Base-by-base conservation (phyloP, 768 basidiomycete genomes). In the Boletales sp. region DNA sequence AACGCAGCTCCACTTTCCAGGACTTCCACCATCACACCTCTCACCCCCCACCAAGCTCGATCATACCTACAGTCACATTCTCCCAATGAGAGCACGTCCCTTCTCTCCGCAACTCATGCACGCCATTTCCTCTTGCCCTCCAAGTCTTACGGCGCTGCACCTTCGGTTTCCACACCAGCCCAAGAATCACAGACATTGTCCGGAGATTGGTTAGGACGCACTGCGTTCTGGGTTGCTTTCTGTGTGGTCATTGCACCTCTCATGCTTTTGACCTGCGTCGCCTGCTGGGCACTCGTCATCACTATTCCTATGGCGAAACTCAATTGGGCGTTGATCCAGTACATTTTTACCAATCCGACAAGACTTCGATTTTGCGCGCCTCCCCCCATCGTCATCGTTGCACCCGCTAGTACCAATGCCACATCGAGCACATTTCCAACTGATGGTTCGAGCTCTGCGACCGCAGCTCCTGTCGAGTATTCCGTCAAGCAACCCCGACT, bases 231-330 rank as follows among this genome's bases (percentile, higher is more conserved):
- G 90, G 69, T 87, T 32, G 70, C 78, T 8, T 81, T 97, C 66
- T 68, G 82, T 56, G 72, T 75, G 54, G 73, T 96, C 64, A 86
- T 99, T 59, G 88, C 92, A 1, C 96, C 96, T 7, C 72, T 92
- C 54, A 85, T 98, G 79, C 78, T 96, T 47, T 49, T 88, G 54
- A 90, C 92, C 28, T 96, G 93, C 67, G 61, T 90, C 55, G 72
- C 92, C 45, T 98, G 96, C 72, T 99, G 94, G 94, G 93, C 78
- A n/a, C 76, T 93, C 53, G 84, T 99, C 53, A 78, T 99, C 65
- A 90, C 94, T 49, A 89, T 99, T 56, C 96, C 96, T 4, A 99
- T 99, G 96, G 96, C 94, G 31, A 95, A 88, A 66, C 79, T 99
- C 44, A 91, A 85, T 58, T 98, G 95, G 95, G 90, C 83, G n/a